Conservation (phyloP, 108 stramenopile genomes). For the Aurantiochytrium sp. region DNA sequence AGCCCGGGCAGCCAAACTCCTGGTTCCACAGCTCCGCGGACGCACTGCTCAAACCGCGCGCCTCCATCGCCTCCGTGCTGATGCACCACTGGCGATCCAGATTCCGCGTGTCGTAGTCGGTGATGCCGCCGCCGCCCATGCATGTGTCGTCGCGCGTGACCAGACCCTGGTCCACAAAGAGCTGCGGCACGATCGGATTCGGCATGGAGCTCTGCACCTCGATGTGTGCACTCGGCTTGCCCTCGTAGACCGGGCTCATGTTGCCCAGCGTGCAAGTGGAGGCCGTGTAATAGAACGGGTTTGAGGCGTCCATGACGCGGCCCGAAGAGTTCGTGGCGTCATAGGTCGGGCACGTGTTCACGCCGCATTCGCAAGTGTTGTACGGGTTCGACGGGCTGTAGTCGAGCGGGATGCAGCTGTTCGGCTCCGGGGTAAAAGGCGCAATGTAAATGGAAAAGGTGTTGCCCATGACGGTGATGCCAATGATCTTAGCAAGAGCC, state of each 20-base stretch:
- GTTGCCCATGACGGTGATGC: background rate
- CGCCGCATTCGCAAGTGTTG: background rate
- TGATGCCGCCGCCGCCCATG: background rate
- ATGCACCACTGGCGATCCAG: background rate
- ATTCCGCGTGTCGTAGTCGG: background rate
- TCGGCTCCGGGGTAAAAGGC: background rate
- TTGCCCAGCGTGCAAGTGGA: background rate
- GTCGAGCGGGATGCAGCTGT: background rate
- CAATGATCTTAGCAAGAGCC: background rate
- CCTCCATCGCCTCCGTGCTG: background rate
- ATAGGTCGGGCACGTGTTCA: background rate
- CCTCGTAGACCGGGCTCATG: background rate
- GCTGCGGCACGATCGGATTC: background rate
- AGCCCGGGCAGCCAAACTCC: background rate
- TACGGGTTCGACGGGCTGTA: background rate
- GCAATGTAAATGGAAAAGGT: background rate
- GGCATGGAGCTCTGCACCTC: background rate
- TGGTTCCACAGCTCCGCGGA: background rate
- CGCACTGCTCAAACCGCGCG: background rate
- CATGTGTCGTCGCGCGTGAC: background rate
- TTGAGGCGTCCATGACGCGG: background rate
- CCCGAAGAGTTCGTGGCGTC: background rate
- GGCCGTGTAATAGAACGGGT: background rate
- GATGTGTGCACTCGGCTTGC: background rate
- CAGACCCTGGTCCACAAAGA: background rate